A percentile compares a stretch with the other conserved stretches of the same genome.
phyloP scores from a whole-genome alignment of 169 alveolate species.

The Plasmodium ovale region DNA sequence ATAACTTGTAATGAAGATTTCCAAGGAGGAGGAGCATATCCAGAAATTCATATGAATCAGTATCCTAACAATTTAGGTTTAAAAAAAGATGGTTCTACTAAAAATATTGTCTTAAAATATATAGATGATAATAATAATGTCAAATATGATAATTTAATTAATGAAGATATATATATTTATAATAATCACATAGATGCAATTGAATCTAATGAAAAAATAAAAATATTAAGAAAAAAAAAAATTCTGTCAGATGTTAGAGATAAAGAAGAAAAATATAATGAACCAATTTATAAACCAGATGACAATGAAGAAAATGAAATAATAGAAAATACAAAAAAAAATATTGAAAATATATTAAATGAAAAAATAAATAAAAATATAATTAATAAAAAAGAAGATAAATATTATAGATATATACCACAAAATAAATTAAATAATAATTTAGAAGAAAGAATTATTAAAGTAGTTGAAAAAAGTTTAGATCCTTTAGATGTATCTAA shows the following conservation, averaged over 20 bases:
- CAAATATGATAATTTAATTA: slow-evolving; percentile 81
- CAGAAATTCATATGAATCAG: slow-evolving; percentile 87
- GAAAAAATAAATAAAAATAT: slow-evolving; percentile 77
- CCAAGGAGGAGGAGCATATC: slow-evolving; percentile 89
- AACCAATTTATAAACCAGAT: slow-evolving; percentile 81
- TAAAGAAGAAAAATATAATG: slow-evolving; percentile 81
- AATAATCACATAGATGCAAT: slow-evolving; percentile 31
- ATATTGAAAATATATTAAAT: slow-evolving; percentile 86
- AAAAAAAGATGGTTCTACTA: neutral
- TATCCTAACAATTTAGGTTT: slow-evolving; percentile 86
- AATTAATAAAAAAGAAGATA: slow-evolving; percentile 81
- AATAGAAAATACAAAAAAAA: slow-evolving; percentile 85
- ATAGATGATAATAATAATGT: slow-evolving; percentile 82
- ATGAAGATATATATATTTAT: slow-evolving; percentile 62
- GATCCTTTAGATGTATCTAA: slow-evolving; percentile 98
- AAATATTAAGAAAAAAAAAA: slow-evolving; percentile 78
- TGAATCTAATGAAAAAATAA: slow-evolving; percentile 68
- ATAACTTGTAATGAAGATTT: slow-evolving; percentile 85
- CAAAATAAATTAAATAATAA: slow-evolving; percentile 85
- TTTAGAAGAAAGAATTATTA: slow-evolving; percentile 89
- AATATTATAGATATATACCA: slow-evolving; percentile 88
- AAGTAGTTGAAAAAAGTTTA: slow-evolving; percentile 90
- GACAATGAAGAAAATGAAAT: slow-evolving; percentile 83
- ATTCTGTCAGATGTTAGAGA: slow-evolving; percentile 80
- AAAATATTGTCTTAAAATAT: slow-evolving; percentile 77